Evolutionary conservation across 2,329 filamentous ascomycete species (phyloP), one percentile per base, ranked within the genome.

Genomic region (Calonectria fujianensis): DNA sequence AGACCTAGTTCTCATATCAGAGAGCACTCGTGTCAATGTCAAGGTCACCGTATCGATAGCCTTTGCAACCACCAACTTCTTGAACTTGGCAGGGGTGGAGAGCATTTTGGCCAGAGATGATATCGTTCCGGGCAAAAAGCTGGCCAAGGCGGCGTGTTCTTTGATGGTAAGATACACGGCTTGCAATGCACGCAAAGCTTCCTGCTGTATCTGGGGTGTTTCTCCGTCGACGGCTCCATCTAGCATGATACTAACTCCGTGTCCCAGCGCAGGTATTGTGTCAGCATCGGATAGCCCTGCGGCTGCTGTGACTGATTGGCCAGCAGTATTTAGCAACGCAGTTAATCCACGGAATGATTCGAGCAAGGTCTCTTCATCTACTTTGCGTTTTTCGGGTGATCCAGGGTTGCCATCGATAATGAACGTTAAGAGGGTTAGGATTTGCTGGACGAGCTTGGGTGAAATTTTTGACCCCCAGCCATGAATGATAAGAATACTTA

Each of bases 61-160:
- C 70, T 86, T 86, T 31, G 93, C 86, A 9, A 98, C 86, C 0
- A 97, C 90, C 51, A 89, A 84, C 1, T 83, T 84, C 78, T 90
- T 91, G 57, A 88, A 86, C 14, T 90, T 89, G 51, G 90, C 91
- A 0, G 93, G 94, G 0, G 92, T 92, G 6, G 94, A 93, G 66
- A 98, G 86, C 0, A 95, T 87, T 80, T 94, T 96, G 2, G 94
- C 93, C 31, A 99, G 86, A 1, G 93, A 92, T 4, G 97, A 98
- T 0, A 98, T 91, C 0, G 95, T 95, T 13, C 96, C 95, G 0
- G 97, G 97, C 52, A 98, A 88, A 81, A 99, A 97, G 75, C 91
- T 96, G 13, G 95, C 95, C 71, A 98, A 87, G 3, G 94, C 92
- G n/a, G 94, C 90, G 61, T 90, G 90, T 80, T 97, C 94, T 68